Base-by-base conservation (phyloP, 129 eudicot species). In the Scalesia atractyloides region DNA sequence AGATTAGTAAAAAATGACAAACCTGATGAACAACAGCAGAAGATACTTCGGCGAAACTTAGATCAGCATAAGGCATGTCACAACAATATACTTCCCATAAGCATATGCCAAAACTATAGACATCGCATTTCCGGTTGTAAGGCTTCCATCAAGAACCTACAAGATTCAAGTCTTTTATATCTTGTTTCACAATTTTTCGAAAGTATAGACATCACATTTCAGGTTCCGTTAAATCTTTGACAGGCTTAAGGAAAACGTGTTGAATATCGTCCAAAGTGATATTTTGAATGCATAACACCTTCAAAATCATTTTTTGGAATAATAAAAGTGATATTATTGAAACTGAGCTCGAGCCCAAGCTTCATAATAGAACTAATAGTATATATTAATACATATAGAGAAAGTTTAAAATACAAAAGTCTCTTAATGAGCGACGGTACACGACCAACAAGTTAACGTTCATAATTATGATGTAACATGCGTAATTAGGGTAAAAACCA, bases 111-210 rank as follows among this genome's bases (percentile, higher is more conserved):
- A 93, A 93, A 66, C 96, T 93, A 79, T 93, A 93, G 18, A 93
- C 98, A 57, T 93, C 98, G 12, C 98, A 93, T 79, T 93, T 93
- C 74, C 90, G 85, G 64, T 93, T 89, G 83, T 93, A 93, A 24
- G 98, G 97, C 61, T 93, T 24, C 98, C 98, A 70, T 89, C 96
- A 34, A 93, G 97, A 58, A 93, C 98, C 98, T 93, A 78, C 52
- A 78, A 41, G 15, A 58, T 24, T 19, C 14, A 37, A 26, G 5
- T 33, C 53, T 64, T 75, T 64, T 52, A 75, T 43, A 64, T 63
- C 20, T 59, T 18, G n/a, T 7, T 44, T 36, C 74, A 17, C 50
- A 13, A 24, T 52, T 52, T 48, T 15, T 17, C 52, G 4, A 48
- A 48, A 48, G n/a, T 13, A 48, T 13, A 30, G 16, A 13, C 52